phyloP scores from a whole-genome alignment of 352 stramenopile genomes.

The Phytophthora multivora region DNA sequence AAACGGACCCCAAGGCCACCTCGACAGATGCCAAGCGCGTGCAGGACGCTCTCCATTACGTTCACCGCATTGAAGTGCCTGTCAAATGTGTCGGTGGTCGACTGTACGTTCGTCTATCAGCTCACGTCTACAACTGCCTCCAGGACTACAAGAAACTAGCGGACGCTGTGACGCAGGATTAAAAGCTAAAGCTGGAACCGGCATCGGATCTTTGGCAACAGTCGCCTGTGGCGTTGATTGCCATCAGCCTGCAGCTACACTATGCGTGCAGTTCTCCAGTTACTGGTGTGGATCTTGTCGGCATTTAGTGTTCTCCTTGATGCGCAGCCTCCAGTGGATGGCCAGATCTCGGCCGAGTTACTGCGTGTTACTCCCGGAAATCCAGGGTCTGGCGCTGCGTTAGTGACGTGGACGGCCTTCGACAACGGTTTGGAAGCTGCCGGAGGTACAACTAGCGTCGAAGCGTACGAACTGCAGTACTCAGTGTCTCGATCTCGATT shows the following conservation, averaged over 20 bases:
- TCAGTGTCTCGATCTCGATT: constrained; percentile 45
- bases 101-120: constrained; percentile 91
- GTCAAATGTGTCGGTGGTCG: constrained; percentile 90
- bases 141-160: constrained; percentile 85
- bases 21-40: constrained; percentile 91
- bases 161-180: constrained; percentile 13
- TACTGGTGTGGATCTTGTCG: constrained; percentile 6
- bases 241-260: not conserved
- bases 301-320: not conserved
- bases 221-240: constrained; percentile 23
- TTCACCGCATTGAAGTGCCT: constrained; percentile 89
- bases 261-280: constrained; percentile 1
- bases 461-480: constrained; percentile 65
- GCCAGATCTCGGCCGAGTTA: constrained; percentile 36
- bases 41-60: constrained; percentile 88
- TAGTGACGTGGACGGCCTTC: constrained; percentile 55
- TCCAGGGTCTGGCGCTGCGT: constrained; percentile 43
- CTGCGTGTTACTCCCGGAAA: constrained; percentile 39
- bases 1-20: constrained; percentile 43
- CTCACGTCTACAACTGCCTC: constrained; percentile 92
- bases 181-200: constrained; percentile 5
- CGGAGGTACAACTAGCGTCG: constrained; percentile 25
- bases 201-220: constrained; percentile 30
- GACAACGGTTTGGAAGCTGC: constrained; percentile 24
- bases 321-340: constrained; percentile 19